Evolutionary conservation across 768 basidiomycete genomes (phyloP), one percentile per base, ranked within the genome.

Genomic region (Lentinula aciculospora): DNA sequence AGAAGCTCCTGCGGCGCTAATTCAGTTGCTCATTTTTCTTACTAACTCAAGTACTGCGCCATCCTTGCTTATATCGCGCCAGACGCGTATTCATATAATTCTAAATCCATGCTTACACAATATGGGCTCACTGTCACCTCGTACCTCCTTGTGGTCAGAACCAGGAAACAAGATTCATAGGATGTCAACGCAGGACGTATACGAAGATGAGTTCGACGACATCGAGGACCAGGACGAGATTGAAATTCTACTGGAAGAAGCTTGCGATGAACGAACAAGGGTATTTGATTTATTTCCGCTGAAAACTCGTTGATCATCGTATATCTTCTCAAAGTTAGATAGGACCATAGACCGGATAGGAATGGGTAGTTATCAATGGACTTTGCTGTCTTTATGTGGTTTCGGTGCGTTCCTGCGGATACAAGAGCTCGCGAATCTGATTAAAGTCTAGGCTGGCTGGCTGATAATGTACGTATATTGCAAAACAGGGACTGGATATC

Each of bases 361-460:
- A 28, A 92, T 96, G 92, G 92, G 91, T 68, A 86, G 81, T 56
- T 93, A 92, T 63, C 92, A 94, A 64, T 92, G 89, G 90, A 82
- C 82, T 4, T 70, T 92, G 40, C 66, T 94, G 45, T 89, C 88
- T 17, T 71, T 95, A 10, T 96, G 94, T 74, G 93, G 93, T 44
- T 89, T 92, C 62, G 91, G 92, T 93, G 73, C 68, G 90, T 74
- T 1, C 21, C 49, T 39, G 27, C 28, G 28, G 28, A 40, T 59
- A 23, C 17, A 12, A 39, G 45, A 12, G 25, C 5, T 57, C 56
- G 51, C 29, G 27, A 59, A 13, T 25, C 36, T 58, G 55, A 27
- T 31, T 8, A 34, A 60, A n/a, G n/a, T n/a, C n/a, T 23, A 91
- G 94, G 93, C 29, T 96, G 94, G 94, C 77, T 92, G 80, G 92